Evolutionary conservation across 768 basidiomycete species (phyloP).

Genomic region (Lactarius trivialis): DNA sequence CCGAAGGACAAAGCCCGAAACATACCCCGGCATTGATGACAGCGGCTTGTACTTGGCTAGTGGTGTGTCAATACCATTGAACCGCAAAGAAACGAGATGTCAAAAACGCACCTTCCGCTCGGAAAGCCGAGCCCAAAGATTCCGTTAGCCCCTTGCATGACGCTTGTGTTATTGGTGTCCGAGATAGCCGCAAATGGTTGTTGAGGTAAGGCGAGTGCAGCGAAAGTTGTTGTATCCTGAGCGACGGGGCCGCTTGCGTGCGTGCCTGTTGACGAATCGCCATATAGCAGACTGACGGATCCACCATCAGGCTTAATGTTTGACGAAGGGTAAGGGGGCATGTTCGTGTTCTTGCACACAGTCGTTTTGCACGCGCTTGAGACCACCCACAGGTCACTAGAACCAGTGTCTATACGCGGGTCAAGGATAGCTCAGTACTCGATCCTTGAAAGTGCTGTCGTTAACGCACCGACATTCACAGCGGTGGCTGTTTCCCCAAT

Average conservation of each 20-base stretch:
- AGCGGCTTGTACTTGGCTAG: slow-evolving; percentile 13
- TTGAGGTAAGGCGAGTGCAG: slow-evolving; percentile 41
- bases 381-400: slow-evolving; percentile 21
- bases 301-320: slow-evolving; percentile 28
- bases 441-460: background rate
- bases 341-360: slow-evolving; percentile 8
- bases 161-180: slow-evolving; percentile 57
- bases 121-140: slow-evolving; percentile 76
- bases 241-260: slow-evolving; percentile 62
- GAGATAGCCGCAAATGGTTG: slow-evolving; percentile 65
- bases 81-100: background rate
- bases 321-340: slow-evolving; percentile 16
- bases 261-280: slow-evolving; percentile 66
- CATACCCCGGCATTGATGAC: slow-evolving; percentile 11
- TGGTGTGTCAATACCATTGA: background rate
- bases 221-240: slow-evolving; percentile 48
- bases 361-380: slow-evolving; percentile 15
- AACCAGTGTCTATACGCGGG: slow-evolving; percentile 16
- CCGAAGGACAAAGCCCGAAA: background rate
- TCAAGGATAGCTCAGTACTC: background rate
- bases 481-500: slow-evolving; percentile 16
- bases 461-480: slow-evolving; percentile 16
- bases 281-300: slow-evolving; percentile 50
- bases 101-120: slow-evolving; percentile 19
- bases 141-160: slow-evolving; percentile 50